Base-by-base conservation (phyloP, 2,329 filamentous ascomycete species). In the Ascochyta viciae-villosae region DNA sequence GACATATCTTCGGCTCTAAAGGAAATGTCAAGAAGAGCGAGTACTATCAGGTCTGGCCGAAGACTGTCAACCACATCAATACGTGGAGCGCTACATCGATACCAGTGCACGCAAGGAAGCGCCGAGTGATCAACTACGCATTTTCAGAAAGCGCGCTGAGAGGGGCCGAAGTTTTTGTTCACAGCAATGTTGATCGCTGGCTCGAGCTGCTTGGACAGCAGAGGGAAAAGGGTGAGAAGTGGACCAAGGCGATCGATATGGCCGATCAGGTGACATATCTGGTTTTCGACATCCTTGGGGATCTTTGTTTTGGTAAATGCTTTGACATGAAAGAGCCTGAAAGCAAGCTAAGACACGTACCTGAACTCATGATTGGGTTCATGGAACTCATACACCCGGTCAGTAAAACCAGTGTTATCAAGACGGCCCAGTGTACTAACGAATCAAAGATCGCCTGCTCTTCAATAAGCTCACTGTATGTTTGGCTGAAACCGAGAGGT, bases 11-110 rank as follows among this genome's bases (percentile, higher is more conserved):
- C 56, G 72, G 76, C 24, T 70, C 72, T 58, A 72, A 72, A 37
- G 71, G 75, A 26, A 79, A 80, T 56, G 74, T 80, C 13, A 75
- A 74, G 23, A 82, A 81, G 53, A 72, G 74, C 10, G 64, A 74
- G 23, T 79, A 76, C 54, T 81, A 82, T 61, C 64, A 66, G 13
- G 72, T 76, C 8, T 77, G 80, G 64, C 72, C 71, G 6, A 66
- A 71, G 4, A 70, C 66, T 15, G 66, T 68, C 13, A 61, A 73
- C 49, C 60, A 70, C 38, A 62, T 68, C 55, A 77, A 72, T 50
- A 78, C 75, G 0, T 72, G 75, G 54, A 71, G 59, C 38, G 51
- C 67, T 1, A 71, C 66, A 3, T 53, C 49, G 6, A 23, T 58
- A 6, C 40, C 55, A 16, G 39, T 38, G 3, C 78, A 81, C 58